A percentile compares a stretch with the other conserved stretches of the same genome.
Conservation (phyloP, 768 basidiomycete species). For the Boletus subcaerulescens region DNA sequence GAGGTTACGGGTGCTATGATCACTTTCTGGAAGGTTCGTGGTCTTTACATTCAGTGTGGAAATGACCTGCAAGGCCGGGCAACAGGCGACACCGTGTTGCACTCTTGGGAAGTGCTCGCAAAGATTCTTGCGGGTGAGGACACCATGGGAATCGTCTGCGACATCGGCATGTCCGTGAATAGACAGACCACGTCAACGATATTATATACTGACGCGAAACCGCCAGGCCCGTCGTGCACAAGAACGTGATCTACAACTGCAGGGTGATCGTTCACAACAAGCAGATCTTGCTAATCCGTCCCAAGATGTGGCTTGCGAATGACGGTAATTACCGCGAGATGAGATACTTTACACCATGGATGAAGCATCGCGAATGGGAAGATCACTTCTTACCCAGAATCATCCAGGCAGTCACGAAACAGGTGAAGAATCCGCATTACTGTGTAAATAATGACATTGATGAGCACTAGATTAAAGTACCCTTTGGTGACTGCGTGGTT, state of each 20-base stretch:
- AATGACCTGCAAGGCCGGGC: neutral
- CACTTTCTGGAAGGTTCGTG: constrained; percentile 90
- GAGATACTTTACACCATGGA: constrained; percentile 93
- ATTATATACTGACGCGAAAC: neutral
- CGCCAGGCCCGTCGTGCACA: constrained; percentile 90
- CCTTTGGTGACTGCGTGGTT: constrained; percentile 93
- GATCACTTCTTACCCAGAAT: constrained; percentile 91
- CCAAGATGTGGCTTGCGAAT: constrained; percentile 99
- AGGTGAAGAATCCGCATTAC: constrained; percentile 45
- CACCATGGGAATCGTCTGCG: constrained; percentile 85
- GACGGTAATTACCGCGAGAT: constrained; percentile 95
- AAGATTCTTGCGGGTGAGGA: constrained; percentile 81
- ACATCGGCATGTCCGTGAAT: constrained; percentile 87
- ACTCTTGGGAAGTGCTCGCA: constrained; percentile 98
- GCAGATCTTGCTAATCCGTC: constrained; percentile 90
- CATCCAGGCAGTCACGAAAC: constrained; percentile 83
- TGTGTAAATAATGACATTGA: neutral
- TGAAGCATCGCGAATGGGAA: constrained; percentile 84
- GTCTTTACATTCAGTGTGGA: neutral
- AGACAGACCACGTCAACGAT: neutral
- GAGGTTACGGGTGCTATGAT: constrained; percentile 96
- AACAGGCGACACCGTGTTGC: constrained; percentile 89
- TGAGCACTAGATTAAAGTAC: constrained; percentile 69
- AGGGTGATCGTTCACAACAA: constrained; percentile 84
- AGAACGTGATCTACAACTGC: constrained; percentile 98